Base-by-base conservation (phyloP, 441 rosid species). In the Pelargonium fulgidum region DNA sequence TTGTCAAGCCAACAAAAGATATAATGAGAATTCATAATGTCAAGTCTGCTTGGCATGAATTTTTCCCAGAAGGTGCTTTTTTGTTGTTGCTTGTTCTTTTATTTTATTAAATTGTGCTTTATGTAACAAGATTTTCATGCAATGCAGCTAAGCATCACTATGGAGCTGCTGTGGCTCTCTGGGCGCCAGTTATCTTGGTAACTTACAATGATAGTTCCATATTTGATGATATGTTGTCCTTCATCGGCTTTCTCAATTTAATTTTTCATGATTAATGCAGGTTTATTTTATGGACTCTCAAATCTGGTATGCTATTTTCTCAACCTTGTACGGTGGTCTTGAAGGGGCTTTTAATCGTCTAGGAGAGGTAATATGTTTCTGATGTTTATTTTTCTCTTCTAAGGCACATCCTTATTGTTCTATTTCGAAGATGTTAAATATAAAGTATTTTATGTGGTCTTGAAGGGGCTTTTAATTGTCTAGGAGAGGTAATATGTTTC, bases 251-350 rank as follows among this genome's bases (percentile, higher is more conserved):
- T 69, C 54, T 62, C 45, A 44, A 65, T 80, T 20, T 67, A 62
- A 69, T 47, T n/a, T 72, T 76, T 68, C 24, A 64, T 61, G 67
- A 77, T 68, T 59, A 39, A 64, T 80, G 81, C 83, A 94, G 97
- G 86, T 94, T 56, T 93, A 89, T 77, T 93, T 93, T 68, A 87
- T 93, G 97, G 99, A 94, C 81, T 85, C 96, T 66, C 97, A 94
- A 84, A 89, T 94, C 71, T 94, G 97, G 99, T 94, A 92, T 85
- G 75, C 98, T 64, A 80, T 89, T 71, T 86, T 76, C 81, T 94
- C 98, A 64, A 94, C 99, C 45, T 73, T 90, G 75, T 89, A 78
- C 76, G 99, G 99, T 83, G 99, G 99, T 75, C 81, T 89, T 80
- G 72, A 77, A 80, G 97, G 99, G 66, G 99, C 97, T 72, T 90